Base-by-base conservation (phyloP, 257 asterid genomes). In the Solanum sejunctum region DNA sequence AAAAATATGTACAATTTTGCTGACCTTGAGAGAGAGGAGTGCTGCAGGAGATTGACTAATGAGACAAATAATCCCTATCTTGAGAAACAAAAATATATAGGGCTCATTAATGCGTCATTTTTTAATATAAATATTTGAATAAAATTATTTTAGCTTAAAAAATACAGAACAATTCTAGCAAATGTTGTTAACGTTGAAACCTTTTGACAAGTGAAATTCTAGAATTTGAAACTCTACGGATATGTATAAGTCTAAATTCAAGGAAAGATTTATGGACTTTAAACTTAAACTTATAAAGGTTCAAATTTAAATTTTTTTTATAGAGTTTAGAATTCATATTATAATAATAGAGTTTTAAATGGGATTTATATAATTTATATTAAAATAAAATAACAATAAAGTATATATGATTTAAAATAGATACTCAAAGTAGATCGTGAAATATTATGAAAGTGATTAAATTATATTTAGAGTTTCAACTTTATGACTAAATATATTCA, bases 291-390 rank as follows among this genome's bases (percentile, higher is more conserved):
- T 12, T 23, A 28, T 12, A 23, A 26, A 23, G 5, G 8, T 6
- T 39, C 1, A 36, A 39, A 18, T 18, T 41, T 3, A 9, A 58
- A 8, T 18, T 1, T 0, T 0, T 57, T 57, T 58, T 20, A n/a
- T 58, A 5, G 10, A n/a, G 15, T 58, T n/a, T n/a, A 12, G n/a
- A 58, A 58, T n/a, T 0, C 3, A n/a, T 58, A 58, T 6, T n/a
- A 43, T 43, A 0, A 58, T n/a, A 32, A 26, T 2, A 58, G 13
- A 10, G 4, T 58, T 10, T 58, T 58, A 10, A 58, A 57, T 57
- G 18, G 6, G 36, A 32, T 32, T 32, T 32, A 32, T 3, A 32
- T 32, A 32, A 3, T 32, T 32, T 3, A 9, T 9, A 8, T 9
- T n/a, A 20, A 2, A 58, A 0, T 58, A 20, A 57, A 57, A 57